A percentile compares a stretch with the other conserved stretches of the same genome.
phyloP scores from a whole-genome alignment of 2,329 filamentous ascomycete species.

The Colletotrichum salicis region DNA sequence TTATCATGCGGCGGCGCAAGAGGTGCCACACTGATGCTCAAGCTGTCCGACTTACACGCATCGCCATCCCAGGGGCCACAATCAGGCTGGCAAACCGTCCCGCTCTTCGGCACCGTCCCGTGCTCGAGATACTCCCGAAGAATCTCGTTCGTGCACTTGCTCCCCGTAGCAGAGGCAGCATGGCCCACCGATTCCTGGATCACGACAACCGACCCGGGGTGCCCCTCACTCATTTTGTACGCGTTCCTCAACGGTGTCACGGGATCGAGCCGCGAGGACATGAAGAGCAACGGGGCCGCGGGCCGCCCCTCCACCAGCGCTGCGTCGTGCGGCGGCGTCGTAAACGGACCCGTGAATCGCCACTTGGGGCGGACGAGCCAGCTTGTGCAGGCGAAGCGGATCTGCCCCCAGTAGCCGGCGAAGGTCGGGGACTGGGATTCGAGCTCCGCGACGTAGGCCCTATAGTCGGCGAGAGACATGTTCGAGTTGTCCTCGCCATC shows the following conservation, averaged over 20 bases:
- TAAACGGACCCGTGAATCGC: slow-evolving; percentile 51
- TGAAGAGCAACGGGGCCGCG: slow-evolving; percentile 54
- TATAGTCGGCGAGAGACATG: slow-evolving; percentile 41
- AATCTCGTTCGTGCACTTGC: slow-evolving; percentile 36
- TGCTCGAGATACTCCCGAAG: slow-evolving; percentile 44
- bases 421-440: slow-evolving; percentile 43
- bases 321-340: slow-evolving; percentile 40
- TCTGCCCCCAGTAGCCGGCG: slow-evolving; percentile 46
- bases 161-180: slow-evolving; percentile 34
- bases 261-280: slow-evolving; percentile 56
- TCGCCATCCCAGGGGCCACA: slow-evolving; percentile 36
- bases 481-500: slow-evolving; percentile 45
- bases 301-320: slow-evolving; percentile 45
- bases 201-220: slow-evolving; percentile 44
- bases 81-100: slow-evolving; percentile 38
- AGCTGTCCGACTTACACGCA: slow-evolving; percentile 4
- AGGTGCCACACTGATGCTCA: neutral
- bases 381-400: slow-evolving; percentile 52
- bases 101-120: slow-evolving; percentile 42
- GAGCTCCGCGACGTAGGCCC: slow-evolving; percentile 44
- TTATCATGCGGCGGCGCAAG: neutral
- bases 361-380: slow-evolving; percentile 51
- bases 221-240: slow-evolving; percentile 39
- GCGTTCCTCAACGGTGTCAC: slow-evolving; percentile 57
- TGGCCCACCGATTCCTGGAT: slow-evolving; percentile 46